Conservation (phyloP, 1,284 basidiomycete genomes). For the Puccinia novopanici region DNA sequence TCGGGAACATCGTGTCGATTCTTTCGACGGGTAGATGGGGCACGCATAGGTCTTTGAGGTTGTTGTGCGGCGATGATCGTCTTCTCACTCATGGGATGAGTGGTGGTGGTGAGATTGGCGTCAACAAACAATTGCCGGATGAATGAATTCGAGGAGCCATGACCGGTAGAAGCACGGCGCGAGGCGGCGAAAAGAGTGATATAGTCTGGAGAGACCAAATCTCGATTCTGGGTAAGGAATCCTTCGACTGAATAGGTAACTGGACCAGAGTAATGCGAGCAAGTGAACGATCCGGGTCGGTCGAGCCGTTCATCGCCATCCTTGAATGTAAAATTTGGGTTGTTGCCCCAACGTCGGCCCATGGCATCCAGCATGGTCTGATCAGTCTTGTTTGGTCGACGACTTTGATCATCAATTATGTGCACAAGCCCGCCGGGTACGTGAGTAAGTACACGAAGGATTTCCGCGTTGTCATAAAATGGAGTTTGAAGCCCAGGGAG, state of each 20-base stretch:
- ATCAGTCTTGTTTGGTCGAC: conserved; percentile 84
- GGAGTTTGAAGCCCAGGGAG: conserved; percentile 68
- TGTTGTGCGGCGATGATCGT: conserved; percentile 93
- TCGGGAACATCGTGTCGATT: conserved; percentile 63
- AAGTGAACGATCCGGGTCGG: conserved; percentile 81
- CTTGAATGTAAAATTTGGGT: conserved; percentile 72
- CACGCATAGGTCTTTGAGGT: conserved; percentile 85
- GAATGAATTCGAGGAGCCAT: conserved; percentile 82
- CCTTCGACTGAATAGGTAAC: conserved; percentile 87
- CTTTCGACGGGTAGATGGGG: conserved; percentile 81
- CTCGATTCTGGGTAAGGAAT: conserved; percentile 85
- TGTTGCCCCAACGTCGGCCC: conserved; percentile 88
- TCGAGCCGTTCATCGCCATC: conserved; percentile 69
- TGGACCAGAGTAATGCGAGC: conserved; percentile 86
- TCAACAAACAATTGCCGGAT: conserved; percentile 83
- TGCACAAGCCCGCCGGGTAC: conserved; percentile 87
- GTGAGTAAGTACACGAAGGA: conserved; percentile 80
- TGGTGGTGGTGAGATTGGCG: conserved; percentile 83
- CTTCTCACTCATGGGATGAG: conserved; percentile 85
- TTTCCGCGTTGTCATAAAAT: conserved; percentile 90
- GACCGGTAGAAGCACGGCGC: conserved; percentile 59
- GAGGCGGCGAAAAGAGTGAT: conserved; percentile 75
- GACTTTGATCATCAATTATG: conserved; percentile 95
- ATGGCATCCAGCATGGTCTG: conserved; percentile 93
- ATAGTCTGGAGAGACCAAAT: conserved; percentile 88